Base-by-base conservation (phyloP, 2,329 filamentous ascomycete species). In the Alternaria novae-zelandiae region DNA sequence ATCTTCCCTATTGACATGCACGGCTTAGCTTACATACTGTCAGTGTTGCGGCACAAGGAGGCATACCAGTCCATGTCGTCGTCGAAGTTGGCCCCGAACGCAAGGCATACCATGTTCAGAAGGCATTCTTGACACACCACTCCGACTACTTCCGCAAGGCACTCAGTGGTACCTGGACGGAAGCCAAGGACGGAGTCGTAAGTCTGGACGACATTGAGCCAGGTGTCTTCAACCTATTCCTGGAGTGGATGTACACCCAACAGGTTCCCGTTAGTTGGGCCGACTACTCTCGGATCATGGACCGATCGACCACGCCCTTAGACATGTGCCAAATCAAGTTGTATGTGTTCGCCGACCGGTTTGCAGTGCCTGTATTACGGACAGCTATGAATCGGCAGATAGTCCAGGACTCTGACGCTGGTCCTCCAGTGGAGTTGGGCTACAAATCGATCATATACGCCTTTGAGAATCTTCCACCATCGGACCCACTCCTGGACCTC, bases 61-160 rank as follows among this genome's bases (percentile, higher is more conserved):
- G n/a, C n/a, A n/a, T n/a, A n/a, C n/a, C n/a, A n/a, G n/a, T n/a
- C n/a, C n/a, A n/a, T n/a, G n/a, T n/a, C n/a, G n/a, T n/a, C n/a
- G n/a, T 70, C 41, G 53, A 60, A 25, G 45, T 71, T 10, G 68
- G 66, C 5, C 36, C 53, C 3, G 46, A 68, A 5, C 36, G 25
- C 4, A 59, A 23, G n/a, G 59, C 43, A 12, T 69, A 61, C 46
- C 11, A 56, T 9, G 44, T 68, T 6, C 68, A 72, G 53, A 65
- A 66, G 32, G 49, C 30, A 4, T 17, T 70, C 2, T 49, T 74
- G 0, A 20, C 5, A 3, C 45, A 64, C 11, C 58, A 67, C 17
- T 69, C 66, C 0, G 65, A 60, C 1, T 72, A 67, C 50, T 73
- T 70, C 41, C 47, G 59, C 11, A 64, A 60, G 1, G 68, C 69